Evolutionary conservation across 371 early-diverging fungal species (phyloP), one percentile per base, ranked within the genome.

Genomic region (Batkoa obscura): DNA sequence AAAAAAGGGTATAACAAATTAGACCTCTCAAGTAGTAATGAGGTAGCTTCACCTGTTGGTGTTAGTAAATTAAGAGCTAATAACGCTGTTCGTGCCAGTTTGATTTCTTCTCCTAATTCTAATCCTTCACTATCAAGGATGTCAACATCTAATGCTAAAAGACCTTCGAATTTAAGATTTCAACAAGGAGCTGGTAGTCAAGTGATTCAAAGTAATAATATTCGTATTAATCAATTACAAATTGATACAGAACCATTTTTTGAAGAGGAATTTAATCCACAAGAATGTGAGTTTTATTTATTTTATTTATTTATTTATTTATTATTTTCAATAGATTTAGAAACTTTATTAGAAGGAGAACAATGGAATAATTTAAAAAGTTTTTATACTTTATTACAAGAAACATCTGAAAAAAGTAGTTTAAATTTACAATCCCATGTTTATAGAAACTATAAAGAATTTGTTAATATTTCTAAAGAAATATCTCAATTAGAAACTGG

Each of bases 391-490:
- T 17, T 12, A 13, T 42, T 55, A 32, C 36, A 55, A 43, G 43
- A 55, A 12, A 42, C 55, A 2, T 13, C 41, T 13, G 43, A 17
- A 6, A 41, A 55, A 55, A 12, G 43, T 3, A 42, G 3, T 43
- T 13, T 32, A 34, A 33, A 55, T 23, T 10, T 55, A 32, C 55
- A 55, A 33, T 32, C 41, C n/a, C 55, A 55, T 34, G 55, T 55
- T 3, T 55, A 38, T 33, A 39, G 39, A 4, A 39, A 55, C 30
- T 55, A 55, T 43, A 15, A 13, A 17, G 55, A 55, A 33, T 55
- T 55, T 55, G 55, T 55, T 5, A 42, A 15, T 30, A 55, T 55
- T 32, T 39, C 55, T n/a, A 13, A 55, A 43, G 55, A 55, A 32
- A 55, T 55, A 2, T 42, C 55, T 6, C 55, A 42, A 31, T 30